Evolutionary conservation across 2,329 filamentous ascomycete genomes (phyloP).

Genomic region (Epichloe gansuensis): DNA sequence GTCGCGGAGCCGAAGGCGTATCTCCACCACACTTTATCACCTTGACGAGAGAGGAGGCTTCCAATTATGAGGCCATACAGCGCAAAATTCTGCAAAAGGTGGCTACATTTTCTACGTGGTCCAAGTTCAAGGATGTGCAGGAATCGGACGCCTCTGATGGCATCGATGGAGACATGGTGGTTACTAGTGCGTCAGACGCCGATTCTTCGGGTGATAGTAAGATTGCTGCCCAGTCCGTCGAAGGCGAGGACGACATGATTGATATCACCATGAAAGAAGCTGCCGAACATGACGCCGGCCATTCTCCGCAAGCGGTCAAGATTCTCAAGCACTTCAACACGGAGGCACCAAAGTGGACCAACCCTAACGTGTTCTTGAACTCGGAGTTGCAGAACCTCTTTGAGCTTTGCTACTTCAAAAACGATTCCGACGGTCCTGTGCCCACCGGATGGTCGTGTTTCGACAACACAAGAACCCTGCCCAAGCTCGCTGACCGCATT

Average conservation of each 20-base stretch:
- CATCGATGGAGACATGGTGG: slow-evolving; percentile 54
- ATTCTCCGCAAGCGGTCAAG: slow-evolving; percentile 11
- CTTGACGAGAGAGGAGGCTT: slow-evolving; percentile 58
- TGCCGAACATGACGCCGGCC: slow-evolving; percentile 6
- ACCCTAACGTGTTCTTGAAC: slow-evolving; percentile 44
- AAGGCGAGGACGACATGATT: slow-evolving; percentile 82
- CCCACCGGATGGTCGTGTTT: slow-evolving; percentile 58
- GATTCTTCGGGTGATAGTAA: slow-evolving; percentile 57
- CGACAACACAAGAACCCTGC: slow-evolving; percentile 44
- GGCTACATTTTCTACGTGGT: slow-evolving; percentile 60
- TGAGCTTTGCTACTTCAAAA: slow-evolving; percentile 54
- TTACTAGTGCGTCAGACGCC: slow-evolving; percentile 49
- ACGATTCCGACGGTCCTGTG: slow-evolving; percentile 40
- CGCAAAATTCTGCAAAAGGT: slow-evolving; percentile 69
- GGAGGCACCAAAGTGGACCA: slow-evolving; percentile 39
- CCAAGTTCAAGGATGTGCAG: slow-evolving; percentile 43
- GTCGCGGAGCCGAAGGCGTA: slow-evolving; percentile 17
- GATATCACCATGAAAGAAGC: slow-evolving; percentile 74
- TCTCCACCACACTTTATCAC: slow-evolving; percentile 58
- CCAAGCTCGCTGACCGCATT: slow-evolving; percentile 35
- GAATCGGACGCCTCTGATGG: slow-evolving; percentile 35
- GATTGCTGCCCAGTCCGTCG: slow-evolving; percentile 64
- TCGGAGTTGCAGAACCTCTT: slow-evolving; percentile 60
- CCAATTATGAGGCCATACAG: slow-evolving; percentile 55
- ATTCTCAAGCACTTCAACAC: slow-evolving; percentile 35